Evolutionary conservation across 1,284 basidiomycete genomes (phyloP).

Genomic region (Pseudozyma pruni): DNA sequence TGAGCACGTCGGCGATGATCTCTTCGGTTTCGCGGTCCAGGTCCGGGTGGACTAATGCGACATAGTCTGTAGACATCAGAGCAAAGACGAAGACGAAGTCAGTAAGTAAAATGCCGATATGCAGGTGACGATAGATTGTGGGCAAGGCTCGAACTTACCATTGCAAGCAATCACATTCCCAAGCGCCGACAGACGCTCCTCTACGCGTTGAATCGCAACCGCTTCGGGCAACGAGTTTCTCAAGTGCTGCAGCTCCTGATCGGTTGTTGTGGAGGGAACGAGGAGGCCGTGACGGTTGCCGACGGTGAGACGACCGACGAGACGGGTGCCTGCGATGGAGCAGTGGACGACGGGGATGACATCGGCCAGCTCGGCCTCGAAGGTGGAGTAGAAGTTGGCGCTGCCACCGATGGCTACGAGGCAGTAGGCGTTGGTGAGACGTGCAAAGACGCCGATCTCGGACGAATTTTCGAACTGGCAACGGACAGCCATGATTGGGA

Average conservation of each 20-base stretch:
- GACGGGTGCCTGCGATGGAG: constrained; percentile 92
- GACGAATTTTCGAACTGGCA: constrained; percentile 90
- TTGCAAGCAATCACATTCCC: constrained; percentile 99
- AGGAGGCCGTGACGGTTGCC: constrained; percentile 90
- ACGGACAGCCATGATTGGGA: constrained; percentile 54
- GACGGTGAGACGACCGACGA: constrained; percentile 91
- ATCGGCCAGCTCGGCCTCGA: constrained; percentile 92
- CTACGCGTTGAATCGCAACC: constrained; percentile 92
- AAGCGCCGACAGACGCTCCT: constrained; percentile 93
- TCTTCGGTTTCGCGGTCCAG: constrained; percentile 98
- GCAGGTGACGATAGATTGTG: too few relatives aligned
- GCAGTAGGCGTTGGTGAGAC: constrained; percentile 85
- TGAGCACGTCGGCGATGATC: constrained; percentile 98
- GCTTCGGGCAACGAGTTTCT: constrained; percentile 93
- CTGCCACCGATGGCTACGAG: constrained; percentile 86
- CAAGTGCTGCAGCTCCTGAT: constrained; percentile 97
- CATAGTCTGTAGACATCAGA: constrained; percentile 61
- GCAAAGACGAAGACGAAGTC: background rate
- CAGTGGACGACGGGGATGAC: constrained; percentile 97
- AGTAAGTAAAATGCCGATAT: constrained; percentile 1
- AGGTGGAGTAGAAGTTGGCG: constrained; percentile 97
- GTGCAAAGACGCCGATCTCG: constrained; percentile 81
- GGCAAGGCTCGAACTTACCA: constrained; percentile 71
- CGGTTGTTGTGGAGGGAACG: constrained; percentile 93
- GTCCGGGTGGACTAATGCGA: constrained; percentile 75